A percentile compares a stretch with the other conserved stretches of the same genome.
Conservation (phyloP, 225 moss, liverwort and hornwort genomes). For the Asterella californica region DNA sequence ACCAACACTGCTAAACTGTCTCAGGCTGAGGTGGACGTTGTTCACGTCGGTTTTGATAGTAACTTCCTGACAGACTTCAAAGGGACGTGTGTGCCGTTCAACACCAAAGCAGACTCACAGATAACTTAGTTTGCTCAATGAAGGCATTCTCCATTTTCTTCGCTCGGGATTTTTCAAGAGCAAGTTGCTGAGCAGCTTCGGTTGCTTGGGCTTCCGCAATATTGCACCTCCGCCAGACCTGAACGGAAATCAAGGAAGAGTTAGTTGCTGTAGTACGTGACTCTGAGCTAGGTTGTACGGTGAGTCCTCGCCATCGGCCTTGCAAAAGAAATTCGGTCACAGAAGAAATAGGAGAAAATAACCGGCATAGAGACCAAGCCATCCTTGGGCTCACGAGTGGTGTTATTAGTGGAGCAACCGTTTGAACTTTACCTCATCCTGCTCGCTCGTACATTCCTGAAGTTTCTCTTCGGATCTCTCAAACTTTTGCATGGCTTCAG, state of each 20-base stretch:
- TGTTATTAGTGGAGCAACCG: too few species aligned
- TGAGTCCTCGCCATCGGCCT: too few species aligned
- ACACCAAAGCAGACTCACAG: slow-evolving; percentile 14
- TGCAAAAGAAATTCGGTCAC: too few species aligned
- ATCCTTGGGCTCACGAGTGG: too few species aligned
- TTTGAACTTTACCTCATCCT: slow-evolving; percentile 39
- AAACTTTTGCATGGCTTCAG: slow-evolving; percentile 37
- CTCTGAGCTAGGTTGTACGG: too few species aligned
- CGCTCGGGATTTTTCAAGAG: slow-evolving; percentile 34
- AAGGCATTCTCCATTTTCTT: slow-evolving; percentile 48
- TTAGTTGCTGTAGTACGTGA: too few species aligned
- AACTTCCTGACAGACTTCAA: too few species aligned
- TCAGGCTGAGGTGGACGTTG: too few species aligned
- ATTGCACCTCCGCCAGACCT: slow-evolving; percentile 51
- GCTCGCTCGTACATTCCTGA: slow-evolving; percentile 40
- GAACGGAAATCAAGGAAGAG: neutral
- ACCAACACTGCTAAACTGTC: too few species aligned
- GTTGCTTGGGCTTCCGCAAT: slow-evolving; percentile 55
- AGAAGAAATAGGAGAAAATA: too few species aligned
- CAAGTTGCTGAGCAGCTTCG: slow-evolving; percentile 50
- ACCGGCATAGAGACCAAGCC: too few species aligned
- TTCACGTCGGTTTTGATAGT: too few species aligned
- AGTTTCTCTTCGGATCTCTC: slow-evolving; percentile 49
- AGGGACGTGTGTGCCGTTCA: neutral
- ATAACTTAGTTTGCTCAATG: slow-evolving; percentile 40